Evolutionary conservation across 805 yeast species (phyloP), one percentile per base, ranked within the genome.

Genomic region (Kuraishia molischiana): DNA sequence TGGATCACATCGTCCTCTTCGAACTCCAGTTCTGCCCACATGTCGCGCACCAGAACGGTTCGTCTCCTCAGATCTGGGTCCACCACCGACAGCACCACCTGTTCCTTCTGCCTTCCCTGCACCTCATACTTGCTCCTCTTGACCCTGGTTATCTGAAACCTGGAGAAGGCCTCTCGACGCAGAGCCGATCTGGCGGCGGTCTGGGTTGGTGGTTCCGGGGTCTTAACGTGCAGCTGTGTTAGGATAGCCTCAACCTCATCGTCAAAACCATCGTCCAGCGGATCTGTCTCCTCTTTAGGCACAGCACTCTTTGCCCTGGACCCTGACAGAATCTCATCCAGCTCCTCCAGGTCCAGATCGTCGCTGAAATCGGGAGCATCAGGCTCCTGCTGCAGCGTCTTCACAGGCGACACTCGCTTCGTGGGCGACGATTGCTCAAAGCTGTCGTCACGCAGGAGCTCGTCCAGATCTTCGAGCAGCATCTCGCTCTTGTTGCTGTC

Each of bases 1-100:
- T 83, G 85, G 14, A 83, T 64, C 0, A 82, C 65, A 51, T 82
- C 89, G 4, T 67, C 68, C 1, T 51, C 51, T 32, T 64, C 58
- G 29, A 71, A 62, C 1, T 67, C 68, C 4, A 83, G 53, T 5
- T 64, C 62, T 1, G 67, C 59, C 72, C 84, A 79, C 20, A 77
- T 77, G 29, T 77, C 85, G 38, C 90, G 54, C 0, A 82, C 62
- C 2, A 79, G 59, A 0, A 83, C 50, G 28, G 69, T 72, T 3
- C 55, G 51, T 2, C 33, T 38, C 0, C 40, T 34, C 0, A 59
- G 64, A 3, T 58, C 45, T 0, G 51, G 52, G 44, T 72, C 69
- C 3, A 56, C 44, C 21, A 80, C 84, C 4, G 68, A 64, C n/a
- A 82, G 39, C 4, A 80, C 65, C 19, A 69, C 60, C 47, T 81